Base-by-base conservation (phyloP, 768 basidiomycete genomes). In the Daedalea quercina region DNA sequence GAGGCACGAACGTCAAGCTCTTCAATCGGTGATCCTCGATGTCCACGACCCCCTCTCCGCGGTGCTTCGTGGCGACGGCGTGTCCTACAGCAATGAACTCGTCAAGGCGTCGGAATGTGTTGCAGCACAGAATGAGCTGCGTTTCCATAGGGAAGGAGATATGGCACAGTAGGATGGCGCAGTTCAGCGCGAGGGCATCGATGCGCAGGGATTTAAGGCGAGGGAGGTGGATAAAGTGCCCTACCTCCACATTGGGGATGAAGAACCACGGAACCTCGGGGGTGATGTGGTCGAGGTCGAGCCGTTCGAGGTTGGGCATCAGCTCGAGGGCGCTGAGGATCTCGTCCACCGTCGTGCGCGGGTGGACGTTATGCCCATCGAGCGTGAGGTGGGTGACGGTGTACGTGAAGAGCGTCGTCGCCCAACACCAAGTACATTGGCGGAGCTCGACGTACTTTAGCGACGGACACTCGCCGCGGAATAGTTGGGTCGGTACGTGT, bases 231-330 rank as follows among this genome's bases (percentile, higher is more conserved):
- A 51, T 25, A 26, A 35, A 22, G 3, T 33, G n/a, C 19, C 26
- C 23, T 20, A 15, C 13, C 9, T 35, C 48, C 33, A 15, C 25
- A 3, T 12, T 23, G 19, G 50, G 50, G 17, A 41, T n/a, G 33
- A 43, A 43, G 26, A 24, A 19, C 50, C 50, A 51, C 7, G 50
- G 50, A 7, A 51, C 28, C 22, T 42, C 19, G 23, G 50, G 50
- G 2, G 23, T 25, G 44, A 52, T 44, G 11, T 52, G 26, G 19
- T 44, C 35, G n/a, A 55, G 50, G 20, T 55, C 43, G 43, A 51
- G 15, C 7, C 17, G 12, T 20, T 55, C 50, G 20, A 55, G 50
- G 24, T 35, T 23, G 3, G 54, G 54, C 54, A 55, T 55, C 26
- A 43, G 48, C 44, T 40, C 44, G 12, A 55, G 40, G 3, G 44